Evolutionary conservation across 106 monocot genomes (phyloP).

Genomic region (Chionographis japonica): DNA sequence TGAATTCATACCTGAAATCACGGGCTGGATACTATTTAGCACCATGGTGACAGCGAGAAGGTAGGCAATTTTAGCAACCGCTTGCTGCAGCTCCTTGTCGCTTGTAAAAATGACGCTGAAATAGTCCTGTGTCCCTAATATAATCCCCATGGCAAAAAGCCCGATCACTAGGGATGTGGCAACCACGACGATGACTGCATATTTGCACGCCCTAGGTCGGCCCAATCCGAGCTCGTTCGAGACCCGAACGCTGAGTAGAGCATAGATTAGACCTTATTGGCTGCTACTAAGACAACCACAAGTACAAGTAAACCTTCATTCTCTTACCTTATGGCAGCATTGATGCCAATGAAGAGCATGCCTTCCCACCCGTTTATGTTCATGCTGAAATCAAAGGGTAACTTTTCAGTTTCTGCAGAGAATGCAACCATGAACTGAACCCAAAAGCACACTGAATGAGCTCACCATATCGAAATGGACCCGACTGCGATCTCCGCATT

Average conservation of each 20-base stretch:
- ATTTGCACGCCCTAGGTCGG: conserved; percentile 48
- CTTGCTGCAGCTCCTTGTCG: conserved; percentile 46
- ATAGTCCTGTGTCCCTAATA: conserved; percentile 33
- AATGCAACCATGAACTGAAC: not conserved
- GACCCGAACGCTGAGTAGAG: conserved; percentile 57
- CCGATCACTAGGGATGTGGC: conserved; percentile 51
- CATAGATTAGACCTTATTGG: not conserved
- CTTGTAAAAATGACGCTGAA: conserved; percentile 70
- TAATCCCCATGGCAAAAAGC: conserved; percentile 38
- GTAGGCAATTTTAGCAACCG: conserved; percentile 64
- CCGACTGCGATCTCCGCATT: conserved; percentile 74
- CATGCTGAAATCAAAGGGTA: conserved; percentile 45
- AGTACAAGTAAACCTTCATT: not conserved
- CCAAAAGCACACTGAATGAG: not conserved
- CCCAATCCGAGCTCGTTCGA: conserved; percentile 88
- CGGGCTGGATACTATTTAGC: conserved; percentile 91
- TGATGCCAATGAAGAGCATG: conserved; percentile 75
- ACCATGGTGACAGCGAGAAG: conserved; percentile 85
- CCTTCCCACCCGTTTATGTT: conserved; percentile 89
- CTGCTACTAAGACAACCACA: too few species aligned
- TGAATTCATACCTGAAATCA: conserved; percentile 56
- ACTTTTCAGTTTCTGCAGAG: not conserved
- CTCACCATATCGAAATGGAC: conserved; percentile 77
- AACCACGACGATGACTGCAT: conserved; percentile 61
- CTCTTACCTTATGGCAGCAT: conserved; percentile 71